These are phyloP conservation scores for Thozetella sp. DNA, from an alignment of 495 filamentous ascomycete genomes.

Conservation along the genomic window DNA sequence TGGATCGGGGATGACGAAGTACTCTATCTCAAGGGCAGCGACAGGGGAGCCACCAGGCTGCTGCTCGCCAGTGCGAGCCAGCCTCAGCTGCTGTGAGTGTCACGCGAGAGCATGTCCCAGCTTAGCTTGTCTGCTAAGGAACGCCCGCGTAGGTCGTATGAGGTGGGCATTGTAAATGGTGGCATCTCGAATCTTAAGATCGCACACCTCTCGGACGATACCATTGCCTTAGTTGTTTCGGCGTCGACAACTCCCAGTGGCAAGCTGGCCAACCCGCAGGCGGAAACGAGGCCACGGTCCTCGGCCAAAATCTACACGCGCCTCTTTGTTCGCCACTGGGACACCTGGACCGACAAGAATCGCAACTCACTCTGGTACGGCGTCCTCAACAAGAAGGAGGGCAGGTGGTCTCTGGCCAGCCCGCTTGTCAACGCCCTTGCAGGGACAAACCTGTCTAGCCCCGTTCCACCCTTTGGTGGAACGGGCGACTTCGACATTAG, in stretches of 20 bases:
- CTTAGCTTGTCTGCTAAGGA: slow-evolving; percentile 1
- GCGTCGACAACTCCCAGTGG: slow-evolving; percentile 63
- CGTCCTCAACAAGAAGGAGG: slow-evolving; percentile 51
- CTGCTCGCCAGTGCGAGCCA: slow-evolving; percentile 59
- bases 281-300: slow-evolving; percentile 55
- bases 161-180: slow-evolving; percentile 63
- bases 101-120: background rate
- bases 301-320: slow-evolving; percentile 68
- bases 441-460: slow-evolving; percentile 58
- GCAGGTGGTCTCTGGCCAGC: slow-evolving; percentile 38
- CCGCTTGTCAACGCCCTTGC: slow-evolving; percentile 60
- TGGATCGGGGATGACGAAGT: slow-evolving; percentile 75
- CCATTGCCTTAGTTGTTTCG: slow-evolving; percentile 70
- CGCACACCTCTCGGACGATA: slow-evolving; percentile 58
- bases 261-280: slow-evolving; percentile 59
- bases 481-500: slow-evolving; percentile 59
- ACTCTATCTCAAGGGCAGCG: slow-evolving; percentile 65
- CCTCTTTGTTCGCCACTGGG: slow-evolving; percentile 80
- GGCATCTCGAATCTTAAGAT: slow-evolving; percentile 77
- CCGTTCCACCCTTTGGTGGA: slow-evolving; percentile 59
- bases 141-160: slow-evolving; percentile 50
- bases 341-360: slow-evolving; percentile 69
- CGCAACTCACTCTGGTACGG: slow-evolving; percentile 75
- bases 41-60: slow-evolving; percentile 68
- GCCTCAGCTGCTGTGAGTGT: slow-evolving; percentile 30